These are phyloP conservation scores for Tricholoma saponaceum DNA, from an alignment of 768 basidiomycete species.

Conservation along the genomic window DNA sequence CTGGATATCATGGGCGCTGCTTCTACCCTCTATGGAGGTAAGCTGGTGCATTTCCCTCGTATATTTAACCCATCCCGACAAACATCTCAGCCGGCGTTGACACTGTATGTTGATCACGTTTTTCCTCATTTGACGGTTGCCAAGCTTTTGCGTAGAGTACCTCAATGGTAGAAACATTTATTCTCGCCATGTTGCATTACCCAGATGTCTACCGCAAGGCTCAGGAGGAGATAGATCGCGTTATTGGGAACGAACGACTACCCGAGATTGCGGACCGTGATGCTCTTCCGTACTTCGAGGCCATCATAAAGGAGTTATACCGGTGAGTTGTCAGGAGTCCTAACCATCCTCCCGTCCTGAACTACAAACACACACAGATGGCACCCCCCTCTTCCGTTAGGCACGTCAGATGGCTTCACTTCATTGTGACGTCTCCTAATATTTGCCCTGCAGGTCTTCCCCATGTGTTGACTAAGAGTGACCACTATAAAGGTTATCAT, in stretches of 20 bases:
- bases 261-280: constrained; percentile 27
- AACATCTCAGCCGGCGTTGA: too few species aligned
- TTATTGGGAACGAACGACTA: constrained; percentile 29
- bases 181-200: constrained; percentile 33
- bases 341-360: neutral
- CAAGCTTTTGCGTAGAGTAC: neutral
- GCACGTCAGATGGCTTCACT: neutral
- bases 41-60: neutral
- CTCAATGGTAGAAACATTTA: constrained; percentile 15
- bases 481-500: neutral
- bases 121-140: too few species aligned
- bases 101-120: too few species aligned
- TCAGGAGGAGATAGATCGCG: constrained; percentile 35
- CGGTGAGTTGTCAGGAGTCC: neutral
- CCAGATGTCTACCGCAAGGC: constrained; percentile 31
- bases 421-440: neutral
- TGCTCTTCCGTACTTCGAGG: constrained; percentile 31
- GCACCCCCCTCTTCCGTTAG: neutral
- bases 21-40: neutral
- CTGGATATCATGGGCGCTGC: neutral
- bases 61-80: neutral
- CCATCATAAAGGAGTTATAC: constrained; percentile 15
- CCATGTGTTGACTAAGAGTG: neutral
- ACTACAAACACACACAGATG: neutral
- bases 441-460: neutral